Evolutionary conservation across 495 filamentous ascomycete genomes (phyloP), one percentile per base, ranked within the genome.

Genomic region (Penicillium waksmanii): DNA sequence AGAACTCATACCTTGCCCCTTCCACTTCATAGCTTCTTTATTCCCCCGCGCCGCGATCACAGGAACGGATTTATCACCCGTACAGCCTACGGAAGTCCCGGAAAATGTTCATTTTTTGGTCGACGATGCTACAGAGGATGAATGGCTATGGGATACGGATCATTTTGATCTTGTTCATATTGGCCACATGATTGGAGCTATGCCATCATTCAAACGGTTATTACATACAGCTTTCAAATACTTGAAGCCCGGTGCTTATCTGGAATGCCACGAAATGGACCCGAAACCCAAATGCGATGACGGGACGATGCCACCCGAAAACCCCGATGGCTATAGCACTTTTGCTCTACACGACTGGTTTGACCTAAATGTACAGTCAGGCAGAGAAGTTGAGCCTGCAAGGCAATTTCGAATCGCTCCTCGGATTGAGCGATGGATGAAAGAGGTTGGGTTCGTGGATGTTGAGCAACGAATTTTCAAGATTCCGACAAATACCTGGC

Each of bases 191-290:
- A 70, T 73, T 11, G 73, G 76, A 3, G 66, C 75, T 11, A 64
- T 81, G 43, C 64, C 74, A 4, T 77, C 73, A 19, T 76, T 72
- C 60, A 77, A 72, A 58, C 65, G 70, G 34, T 27, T 83, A 6
- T 54, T 83, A 44, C 69, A 72, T 44, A 77, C 79, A 54, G 63
- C 71, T 17, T 77, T 68, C 51, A 71, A 79, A 40, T 79, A 86
- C 53, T 77, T 85, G 19, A 80, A 82, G 61, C 85, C 87, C 0
- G 86, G 86, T n/a, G 86, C 85, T 34, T 89, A 81, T 68, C 70
- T 89, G 44, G 87, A 90, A 69, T 80, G 80, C 56, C 84, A 89
- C 58, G 88, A 91, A 58, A 61, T 85, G 25, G 79, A 84, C 53
- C 74, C 74, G n/a, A 76, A 75, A n/a, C 80, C 80, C 5, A 67